These are phyloP conservation scores for Nannochloropsis salina DNA, from an alignment of 108 stramenopile species.

Conservation along the genomic window DNA sequence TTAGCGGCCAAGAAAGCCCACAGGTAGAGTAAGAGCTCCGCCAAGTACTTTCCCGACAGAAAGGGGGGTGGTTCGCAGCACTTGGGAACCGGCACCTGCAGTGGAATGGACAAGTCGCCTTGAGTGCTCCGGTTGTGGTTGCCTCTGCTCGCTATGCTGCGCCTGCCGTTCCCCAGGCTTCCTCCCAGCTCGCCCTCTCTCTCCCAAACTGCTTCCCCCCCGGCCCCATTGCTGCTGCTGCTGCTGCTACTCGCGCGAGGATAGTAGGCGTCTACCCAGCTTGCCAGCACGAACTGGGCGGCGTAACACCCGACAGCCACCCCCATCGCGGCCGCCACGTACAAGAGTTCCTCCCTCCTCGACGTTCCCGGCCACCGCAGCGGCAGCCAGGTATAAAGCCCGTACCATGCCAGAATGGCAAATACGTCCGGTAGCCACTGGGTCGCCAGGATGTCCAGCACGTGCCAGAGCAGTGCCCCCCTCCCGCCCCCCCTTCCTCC, in stretches of 20 bases:
- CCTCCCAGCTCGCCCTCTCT: not conserved
- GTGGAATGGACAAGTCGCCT: not conserved
- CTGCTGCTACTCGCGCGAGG: not conserved
- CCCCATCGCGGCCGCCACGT: constrained; percentile 12
- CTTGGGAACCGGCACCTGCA: not conserved
- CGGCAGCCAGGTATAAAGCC: not conserved
- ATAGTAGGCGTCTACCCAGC: not conserved
- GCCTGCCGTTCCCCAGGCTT: not conserved
- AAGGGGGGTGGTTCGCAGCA: not conserved
- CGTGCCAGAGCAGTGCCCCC: not conserved
- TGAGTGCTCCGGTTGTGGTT: not conserved
- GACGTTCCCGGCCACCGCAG: not conserved
- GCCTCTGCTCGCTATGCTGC: not conserved
- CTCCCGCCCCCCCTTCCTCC: not conserved
- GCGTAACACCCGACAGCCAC: not conserved
- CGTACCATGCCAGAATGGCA: not conserved
- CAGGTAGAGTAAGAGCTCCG: not conserved
- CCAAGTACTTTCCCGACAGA: not conserved
- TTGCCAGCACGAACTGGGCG: constrained; percentile 1
- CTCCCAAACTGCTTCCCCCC: not conserved
- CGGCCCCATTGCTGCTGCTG: not conserved
- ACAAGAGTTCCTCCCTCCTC: not conserved
- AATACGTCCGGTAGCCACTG: not conserved
- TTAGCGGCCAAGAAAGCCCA: not conserved
- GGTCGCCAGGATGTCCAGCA: not conserved